Conservation (phyloP, 768 basidiomycete genomes). For the Obba rivulosa region DNA sequence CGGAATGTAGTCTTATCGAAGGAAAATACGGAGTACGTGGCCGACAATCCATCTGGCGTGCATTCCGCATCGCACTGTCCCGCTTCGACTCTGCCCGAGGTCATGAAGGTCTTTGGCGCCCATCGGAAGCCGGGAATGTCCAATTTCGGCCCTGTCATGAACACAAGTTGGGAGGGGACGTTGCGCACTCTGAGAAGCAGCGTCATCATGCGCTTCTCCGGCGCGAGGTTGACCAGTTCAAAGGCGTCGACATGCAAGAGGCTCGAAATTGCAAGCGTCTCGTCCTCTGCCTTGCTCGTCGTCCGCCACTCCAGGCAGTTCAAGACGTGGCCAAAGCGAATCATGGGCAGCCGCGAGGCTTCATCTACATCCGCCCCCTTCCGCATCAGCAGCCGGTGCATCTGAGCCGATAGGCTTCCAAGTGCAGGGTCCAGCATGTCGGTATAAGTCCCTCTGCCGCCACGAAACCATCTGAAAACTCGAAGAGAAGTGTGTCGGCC, state of each 20-base stretch:
- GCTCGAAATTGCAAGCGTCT: slow-evolving; percentile 1
- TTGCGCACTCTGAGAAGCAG: background rate
- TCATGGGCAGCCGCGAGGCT: too few species aligned
- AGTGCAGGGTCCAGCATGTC: background rate
- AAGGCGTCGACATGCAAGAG: slow-evolving; percentile 1
- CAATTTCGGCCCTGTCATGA: background rate
- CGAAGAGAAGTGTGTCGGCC: slow-evolving; percentile 5
- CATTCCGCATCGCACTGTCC: too few species aligned
- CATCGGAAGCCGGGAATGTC: too few species aligned
- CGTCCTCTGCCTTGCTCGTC: slow-evolving; percentile 5
- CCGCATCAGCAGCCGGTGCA: background rate
- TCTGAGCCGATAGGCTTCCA: too few species aligned
- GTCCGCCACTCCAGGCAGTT: slow-evolving; percentile 1
- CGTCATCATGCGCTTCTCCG: background rate
- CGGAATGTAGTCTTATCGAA: too few species aligned
- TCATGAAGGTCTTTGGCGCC: too few species aligned
- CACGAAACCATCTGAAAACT: slow-evolving; percentile 1
- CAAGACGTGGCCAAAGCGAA: background rate
- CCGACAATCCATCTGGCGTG: too few species aligned
- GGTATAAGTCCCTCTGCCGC: too few species aligned
- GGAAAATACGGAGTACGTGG: too few species aligned
- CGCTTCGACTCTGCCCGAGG: too few species aligned
- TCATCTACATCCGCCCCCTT: background rate
- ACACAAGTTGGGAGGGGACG: background rate
- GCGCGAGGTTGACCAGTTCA: background rate